Conservation (phyloP, 2,329 filamentous ascomycete species). For the Aspergillus felis region DNA sequence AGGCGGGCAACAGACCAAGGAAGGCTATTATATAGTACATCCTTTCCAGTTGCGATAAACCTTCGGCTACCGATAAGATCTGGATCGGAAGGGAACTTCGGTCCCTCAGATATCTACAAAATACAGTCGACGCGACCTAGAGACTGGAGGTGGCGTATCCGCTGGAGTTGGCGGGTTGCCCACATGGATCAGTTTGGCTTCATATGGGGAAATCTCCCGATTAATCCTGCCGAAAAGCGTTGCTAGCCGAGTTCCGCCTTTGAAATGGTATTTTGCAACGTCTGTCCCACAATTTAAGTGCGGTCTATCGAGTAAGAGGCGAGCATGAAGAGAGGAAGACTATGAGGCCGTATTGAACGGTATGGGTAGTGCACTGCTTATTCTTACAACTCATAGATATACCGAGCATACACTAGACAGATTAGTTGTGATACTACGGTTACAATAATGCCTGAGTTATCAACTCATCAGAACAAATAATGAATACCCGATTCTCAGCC, state of each 20-base stretch:
- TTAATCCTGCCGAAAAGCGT: slow-evolving; percentile 15
- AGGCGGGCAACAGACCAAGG: neutral
- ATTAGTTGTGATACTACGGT: neutral
- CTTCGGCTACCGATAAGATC: slow-evolving; percentile 9
- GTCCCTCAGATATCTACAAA: slow-evolving; percentile 2
- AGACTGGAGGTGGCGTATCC: slow-evolving; percentile 10
- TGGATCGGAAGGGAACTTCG: slow-evolving; percentile 19
- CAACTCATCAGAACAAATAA: too few relatives aligned
- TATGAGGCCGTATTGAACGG: neutral
- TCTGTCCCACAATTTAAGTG: neutral
- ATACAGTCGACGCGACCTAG: slow-evolving; percentile 1
- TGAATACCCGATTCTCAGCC: neutral
- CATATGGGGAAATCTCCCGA: slow-evolving; percentile 22
- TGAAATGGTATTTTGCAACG: neutral
- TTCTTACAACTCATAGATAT: neutral
- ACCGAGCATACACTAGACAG: neutral
- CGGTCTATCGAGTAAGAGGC: neutral
- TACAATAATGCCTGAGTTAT: neutral
- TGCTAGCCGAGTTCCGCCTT: slow-evolving; percentile 25
- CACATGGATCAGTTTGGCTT: slow-evolving; percentile 4
- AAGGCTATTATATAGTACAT: slow-evolving; percentile 7
- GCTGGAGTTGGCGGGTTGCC: slow-evolving; percentile 4
- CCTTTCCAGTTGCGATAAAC: neutral
- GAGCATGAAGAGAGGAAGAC: neutral
- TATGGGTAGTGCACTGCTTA: neutral